Percentiles rank a stretch among this genome's conserved stretches.
phyloP scores from a whole-genome alignment of 192 early-diverging fungal species.

The Dissophora globulifera region DNA sequence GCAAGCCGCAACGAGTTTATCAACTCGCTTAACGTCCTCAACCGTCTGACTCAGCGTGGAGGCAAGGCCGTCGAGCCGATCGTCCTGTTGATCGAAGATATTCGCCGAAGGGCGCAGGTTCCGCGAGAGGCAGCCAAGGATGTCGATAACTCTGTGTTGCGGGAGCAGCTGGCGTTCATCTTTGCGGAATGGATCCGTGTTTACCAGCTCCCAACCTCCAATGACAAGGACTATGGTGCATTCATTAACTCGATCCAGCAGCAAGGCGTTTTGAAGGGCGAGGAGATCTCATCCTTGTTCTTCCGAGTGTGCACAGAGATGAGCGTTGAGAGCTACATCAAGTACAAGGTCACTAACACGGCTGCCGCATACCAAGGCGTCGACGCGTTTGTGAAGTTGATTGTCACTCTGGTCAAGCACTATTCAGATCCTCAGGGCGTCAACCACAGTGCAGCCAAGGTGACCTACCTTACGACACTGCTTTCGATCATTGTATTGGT shows the following conservation, averaged over 20 bases:
- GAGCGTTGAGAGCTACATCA: slow-evolving; percentile 79
- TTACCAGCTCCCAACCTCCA: slow-evolving; percentile 76
- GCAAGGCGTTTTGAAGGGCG: slow-evolving; percentile 79
- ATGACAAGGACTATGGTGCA: slow-evolving; percentile 70
- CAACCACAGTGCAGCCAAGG: slow-evolving; percentile 62
- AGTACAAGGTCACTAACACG: slow-evolving; percentile 62
- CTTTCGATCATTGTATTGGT: slow-evolving; percentile 88
- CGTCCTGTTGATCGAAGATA: slow-evolving; percentile 63
- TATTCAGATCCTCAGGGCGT: slow-evolving; percentile 68
- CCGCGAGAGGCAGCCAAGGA: slow-evolving; percentile 54
- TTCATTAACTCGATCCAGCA: slow-evolving; percentile 80
- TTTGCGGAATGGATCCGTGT: slow-evolving; percentile 89
- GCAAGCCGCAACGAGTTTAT: slow-evolving; percentile 68
- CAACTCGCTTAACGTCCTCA: slow-evolving; percentile 80
- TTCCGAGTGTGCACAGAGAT: slow-evolving; percentile 91
- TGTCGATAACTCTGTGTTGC: slow-evolving; percentile 64
- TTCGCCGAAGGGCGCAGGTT: slow-evolving; percentile 55
- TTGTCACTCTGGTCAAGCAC: slow-evolving; percentile 84
- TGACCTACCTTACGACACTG: slow-evolving; percentile 82
- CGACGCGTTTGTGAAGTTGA: slow-evolving; percentile 92
- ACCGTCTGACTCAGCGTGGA: slow-evolving; percentile 65
- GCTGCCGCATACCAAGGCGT: slow-evolving; percentile 80
- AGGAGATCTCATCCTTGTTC: slow-evolving; percentile 85
- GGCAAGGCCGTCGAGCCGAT: slow-evolving; percentile 66
- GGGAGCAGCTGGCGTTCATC: slow-evolving; percentile 69